These are phyloP conservation scores for Vigna trinervia DNA, from an alignment of 306 rosid species.

Conservation along the genomic window DNA sequence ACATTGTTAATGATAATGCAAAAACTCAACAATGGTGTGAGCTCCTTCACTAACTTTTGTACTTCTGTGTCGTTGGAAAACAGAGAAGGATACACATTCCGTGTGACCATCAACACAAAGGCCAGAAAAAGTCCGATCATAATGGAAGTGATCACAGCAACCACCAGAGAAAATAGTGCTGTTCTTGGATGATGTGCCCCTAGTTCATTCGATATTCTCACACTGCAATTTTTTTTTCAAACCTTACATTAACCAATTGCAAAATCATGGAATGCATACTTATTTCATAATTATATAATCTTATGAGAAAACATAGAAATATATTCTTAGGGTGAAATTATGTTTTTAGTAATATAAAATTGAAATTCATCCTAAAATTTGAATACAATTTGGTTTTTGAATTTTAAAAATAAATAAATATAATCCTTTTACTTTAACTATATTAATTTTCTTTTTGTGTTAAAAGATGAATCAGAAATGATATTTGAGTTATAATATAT, in stretches of 20 bases:
- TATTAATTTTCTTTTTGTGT: too few species aligned
- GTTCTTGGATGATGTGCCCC: constrained; percentile 79
- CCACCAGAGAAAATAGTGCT: constrained; percentile 66
- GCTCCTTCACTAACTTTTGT: constrained; percentile 49
- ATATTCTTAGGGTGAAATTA: too few species aligned
- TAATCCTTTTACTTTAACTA: too few species aligned
- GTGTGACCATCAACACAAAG: constrained; percentile 45
- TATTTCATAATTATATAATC: too few species aligned
- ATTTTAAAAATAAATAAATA: too few species aligned
- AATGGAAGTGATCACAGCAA: constrained; percentile 59
- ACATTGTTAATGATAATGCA: constrained; percentile 70
- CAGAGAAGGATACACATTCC: constrained; percentile 53
- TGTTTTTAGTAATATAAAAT: too few species aligned
- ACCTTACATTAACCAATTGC: constrained; percentile 9
- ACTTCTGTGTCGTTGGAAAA: constrained; percentile 60
- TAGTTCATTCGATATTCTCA: constrained; percentile 76
- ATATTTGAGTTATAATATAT: too few species aligned
- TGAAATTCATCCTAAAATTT: too few species aligned
- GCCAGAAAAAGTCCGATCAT: constrained; percentile 50
- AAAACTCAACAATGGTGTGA: constrained; percentile 61
- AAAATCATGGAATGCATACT: too few species aligned
- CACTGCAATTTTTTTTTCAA: constrained; percentile 48
- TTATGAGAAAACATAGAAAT: too few species aligned
- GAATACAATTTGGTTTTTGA: too few species aligned
- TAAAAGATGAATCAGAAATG: too few species aligned